A percentile compares a stretch with the other conserved stretches of the same genome.
Conservation (phyloP, 164 flowering plant genomes). For the Dillenia turbinata region DNA sequence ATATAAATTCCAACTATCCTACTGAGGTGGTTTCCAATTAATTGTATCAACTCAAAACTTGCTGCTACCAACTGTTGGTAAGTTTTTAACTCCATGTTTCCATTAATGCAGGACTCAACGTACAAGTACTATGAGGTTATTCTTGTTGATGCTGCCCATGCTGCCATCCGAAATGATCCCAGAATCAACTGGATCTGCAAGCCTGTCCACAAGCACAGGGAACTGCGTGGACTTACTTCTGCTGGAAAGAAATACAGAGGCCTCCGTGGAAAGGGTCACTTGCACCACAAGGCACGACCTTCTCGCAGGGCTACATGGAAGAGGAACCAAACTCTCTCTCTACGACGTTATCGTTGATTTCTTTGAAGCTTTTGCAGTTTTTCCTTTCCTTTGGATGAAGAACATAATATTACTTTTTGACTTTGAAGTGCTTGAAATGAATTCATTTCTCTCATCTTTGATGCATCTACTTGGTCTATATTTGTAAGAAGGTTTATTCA, state of each 20-base stretch:
- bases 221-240: slow-evolving; percentile 49
- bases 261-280: slow-evolving; percentile 48
- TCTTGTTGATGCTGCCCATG: slow-evolving; percentile 63
- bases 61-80: too few species aligned
- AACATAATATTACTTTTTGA: not conserved
- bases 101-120: slow-evolving; percentile 46
- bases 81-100: not conserved
- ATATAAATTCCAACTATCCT: not conserved
- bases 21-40: too few species aligned
- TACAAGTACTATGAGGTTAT: slow-evolving; percentile 71
- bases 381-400: slow-evolving; percentile 3
- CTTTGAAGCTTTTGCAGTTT: slow-evolving; percentile 18
- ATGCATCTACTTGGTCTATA: too few species aligned
- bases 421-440: too few species aligned
- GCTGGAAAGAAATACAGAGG: slow-evolving; percentile 56
- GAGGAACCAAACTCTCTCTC: slow-evolving; percentile 75
- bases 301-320: slow-evolving; percentile 70
- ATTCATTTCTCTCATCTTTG: too few species aligned
- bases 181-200: slow-evolving; percentile 57
- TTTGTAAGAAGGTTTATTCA: too few species aligned
- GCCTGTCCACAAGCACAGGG: slow-evolving; percentile 56
- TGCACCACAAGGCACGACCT: slow-evolving; percentile 43
- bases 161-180: slow-evolving; percentile 67
- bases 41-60: too few species aligned
- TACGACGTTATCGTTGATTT: slow-evolving; percentile 59